Percentiles rank a stretch among this genome's conserved stretches.
These are phyloP conservation scores for Trichoderma atrobrunneum DNA, from an alignment of 2,329 filamentous ascomycete species.

Conservation along the genomic window DNA sequence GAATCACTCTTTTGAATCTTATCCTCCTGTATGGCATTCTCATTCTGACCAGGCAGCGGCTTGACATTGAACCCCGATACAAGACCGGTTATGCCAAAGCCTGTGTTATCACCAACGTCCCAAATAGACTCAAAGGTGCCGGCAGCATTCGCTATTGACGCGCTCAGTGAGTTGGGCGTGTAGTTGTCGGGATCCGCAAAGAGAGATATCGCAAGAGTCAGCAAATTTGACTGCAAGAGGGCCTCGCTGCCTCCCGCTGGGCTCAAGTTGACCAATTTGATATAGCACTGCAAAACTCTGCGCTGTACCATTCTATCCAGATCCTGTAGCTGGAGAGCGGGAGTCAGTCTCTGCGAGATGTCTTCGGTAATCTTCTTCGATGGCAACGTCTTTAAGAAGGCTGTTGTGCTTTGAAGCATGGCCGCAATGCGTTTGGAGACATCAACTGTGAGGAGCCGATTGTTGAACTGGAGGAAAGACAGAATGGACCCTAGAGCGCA, in stretches of 20 bases:
- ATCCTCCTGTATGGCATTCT: conserved; percentile 42
- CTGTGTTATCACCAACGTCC: conserved; percentile 92
- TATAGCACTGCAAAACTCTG: conserved; percentile 91
- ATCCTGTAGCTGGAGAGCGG: conserved; percentile 84
- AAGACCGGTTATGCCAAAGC: conserved; percentile 87
- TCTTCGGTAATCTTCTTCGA: conserved; percentile 84
- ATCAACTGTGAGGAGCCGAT: conserved; percentile 84
- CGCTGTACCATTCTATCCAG: conserved; percentile 90
- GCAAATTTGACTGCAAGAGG: conserved; percentile 83
- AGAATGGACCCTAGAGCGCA: conserved; percentile 89
- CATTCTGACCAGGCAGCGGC: conserved; percentile 67
- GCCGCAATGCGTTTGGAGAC: conserved; percentile 87
- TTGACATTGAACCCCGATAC: conserved; percentile 73
- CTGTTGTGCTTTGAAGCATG: conserved; percentile 93
- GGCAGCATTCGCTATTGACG: conserved; percentile 85
- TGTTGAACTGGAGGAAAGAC: conserved; percentile 91
- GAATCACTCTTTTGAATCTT: conserved; percentile 54
- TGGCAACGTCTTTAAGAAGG: conserved; percentile 83
- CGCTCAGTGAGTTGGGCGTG: conserved; percentile 77
- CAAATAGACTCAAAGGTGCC: conserved; percentile 91
- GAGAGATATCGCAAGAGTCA: conserved; percentile 83
- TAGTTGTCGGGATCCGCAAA: conserved; percentile 94
- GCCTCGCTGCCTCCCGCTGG: conserved; percentile 82
- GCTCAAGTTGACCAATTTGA: conserved; percentile 83
- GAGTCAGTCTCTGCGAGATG: conserved; percentile 75